phyloP scores from a whole-genome alignment of 257 asterid species.

The Scutellaria galericulata region DNA sequence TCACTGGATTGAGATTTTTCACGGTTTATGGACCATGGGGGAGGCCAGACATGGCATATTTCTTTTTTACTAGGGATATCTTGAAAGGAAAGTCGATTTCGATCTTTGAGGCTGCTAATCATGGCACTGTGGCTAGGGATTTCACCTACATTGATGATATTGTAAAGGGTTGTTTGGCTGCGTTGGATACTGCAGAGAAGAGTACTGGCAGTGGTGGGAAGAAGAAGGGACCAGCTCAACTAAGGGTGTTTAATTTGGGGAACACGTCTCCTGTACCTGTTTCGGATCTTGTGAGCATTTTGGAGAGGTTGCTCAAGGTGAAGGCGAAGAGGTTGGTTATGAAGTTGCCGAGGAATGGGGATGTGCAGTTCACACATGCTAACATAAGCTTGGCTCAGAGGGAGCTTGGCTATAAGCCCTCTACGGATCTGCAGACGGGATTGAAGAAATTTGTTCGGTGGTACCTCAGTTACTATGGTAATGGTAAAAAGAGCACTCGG shows the following conservation, averaged over 20 bases:
- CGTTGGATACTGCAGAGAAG: slow-evolving; percentile 91
- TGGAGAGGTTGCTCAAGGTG: slow-evolving; percentile 85
- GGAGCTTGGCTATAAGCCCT: slow-evolving; percentile 91
- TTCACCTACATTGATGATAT: slow-evolving; percentile 96
- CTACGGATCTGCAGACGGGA: slow-evolving; percentile 91
- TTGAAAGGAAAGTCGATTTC: slow-evolving; percentile 87
- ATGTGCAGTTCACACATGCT: slow-evolving; percentile 90
- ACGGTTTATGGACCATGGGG: slow-evolving; percentile 99
- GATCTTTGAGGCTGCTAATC: slow-evolving; percentile 85
- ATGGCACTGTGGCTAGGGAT: slow-evolving; percentile 94
- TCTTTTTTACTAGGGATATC: slow-evolving; percentile 87
- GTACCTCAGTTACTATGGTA: slow-evolving; percentile 81
- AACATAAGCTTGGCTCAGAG: slow-evolving; percentile 84
- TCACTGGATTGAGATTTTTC: slow-evolving; percentile 90
- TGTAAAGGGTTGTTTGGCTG: slow-evolving; percentile 93
- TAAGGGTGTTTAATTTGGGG: slow-evolving; percentile 86
- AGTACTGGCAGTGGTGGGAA: slow-evolving; percentile 97
- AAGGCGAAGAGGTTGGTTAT: slow-evolving; percentile 78
- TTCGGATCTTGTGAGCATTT: slow-evolving; percentile 84
- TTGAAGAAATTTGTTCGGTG: slow-evolving; percentile 96
- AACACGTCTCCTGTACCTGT: slow-evolving; percentile 97
- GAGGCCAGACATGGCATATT: slow-evolving; percentile 98
- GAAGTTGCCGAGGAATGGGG: slow-evolving; percentile 97
- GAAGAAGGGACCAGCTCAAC: slow-evolving; percentile 90
- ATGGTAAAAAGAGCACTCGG: slow-evolving; percentile 80